Evolutionary conservation across 225 moss, liverwort and hornwort species (phyloP), one percentile per base, ranked within the genome.

Genomic region (Polytrichum commune): DNA sequence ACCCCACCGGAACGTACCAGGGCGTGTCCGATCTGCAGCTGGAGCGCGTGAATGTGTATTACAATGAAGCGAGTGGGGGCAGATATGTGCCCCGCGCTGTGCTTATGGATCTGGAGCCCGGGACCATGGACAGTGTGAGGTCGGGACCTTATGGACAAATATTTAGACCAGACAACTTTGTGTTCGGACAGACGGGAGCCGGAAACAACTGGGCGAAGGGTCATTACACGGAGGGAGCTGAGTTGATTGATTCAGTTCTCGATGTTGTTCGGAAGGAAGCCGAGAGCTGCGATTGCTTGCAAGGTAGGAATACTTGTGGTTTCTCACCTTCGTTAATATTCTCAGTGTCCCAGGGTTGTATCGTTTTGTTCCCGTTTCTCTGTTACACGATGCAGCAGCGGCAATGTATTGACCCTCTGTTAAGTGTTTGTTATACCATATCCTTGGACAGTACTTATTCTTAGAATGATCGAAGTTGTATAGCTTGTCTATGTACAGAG

Each of bases 31-130:
- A 85, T 58, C 56, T 85, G 79, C 85, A 85, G 82, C 72, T 85
- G 35, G 85, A 85, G 79, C 85, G 85, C 66, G 81, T 85, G 62
- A 85, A 85, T 69, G 85, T 85, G 57, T 85, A 85, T 75, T 85
- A 79, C 82, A 79, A 85, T 38, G 85, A 85, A 77, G 85, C 85
- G 6, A 85, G 85, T 63, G 85, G 85, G n/a, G 85, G 85, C 16
- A 73, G 85, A 0, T 79, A 85, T 10, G 85, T 85, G 2, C 85
- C 85, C 0, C 85, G 85, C 76, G 85, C 85, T 0, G 85, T 85
- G 69, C 46, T 85, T 28, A 85, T 85, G 85, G 85, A 85, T 29
- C 54, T 85, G 22, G 85, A 85, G 85, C 85, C 85, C 29, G 80
- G 80, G 0, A 80, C 80, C 4, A 80, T 80, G 80, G 80, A 80